These are phyloP conservation scores for Collybia nuda DNA, from an alignment of 768 basidiomycete genomes.

Conservation along the genomic window DNA sequence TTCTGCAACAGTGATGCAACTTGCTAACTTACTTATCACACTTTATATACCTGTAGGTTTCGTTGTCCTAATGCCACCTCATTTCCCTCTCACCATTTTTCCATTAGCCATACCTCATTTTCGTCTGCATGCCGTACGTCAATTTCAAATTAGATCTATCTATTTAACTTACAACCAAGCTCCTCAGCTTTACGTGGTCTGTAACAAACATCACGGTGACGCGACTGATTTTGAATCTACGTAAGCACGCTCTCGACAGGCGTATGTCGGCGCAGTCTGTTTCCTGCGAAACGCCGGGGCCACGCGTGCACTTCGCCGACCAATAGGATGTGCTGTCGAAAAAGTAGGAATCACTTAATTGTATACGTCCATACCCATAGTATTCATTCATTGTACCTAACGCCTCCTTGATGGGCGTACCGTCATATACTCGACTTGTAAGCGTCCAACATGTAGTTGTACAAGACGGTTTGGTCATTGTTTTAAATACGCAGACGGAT, in stretches of 20 bases:
- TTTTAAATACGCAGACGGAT: too few relatives aligned
- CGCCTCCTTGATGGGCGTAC: too few relatives aligned
- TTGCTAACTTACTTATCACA: too few relatives aligned
- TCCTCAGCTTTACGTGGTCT: conserved; percentile 33
- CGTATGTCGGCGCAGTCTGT: background rate
- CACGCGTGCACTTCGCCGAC: background rate
- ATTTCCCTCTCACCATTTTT: too few relatives aligned
- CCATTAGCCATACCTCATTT: conserved; percentile 1
- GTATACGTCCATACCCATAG: too few relatives aligned
- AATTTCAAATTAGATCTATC: background rate
- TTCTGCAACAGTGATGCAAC: too few relatives aligned
- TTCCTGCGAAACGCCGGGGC: background rate
- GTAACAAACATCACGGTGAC: conserved; percentile 28
- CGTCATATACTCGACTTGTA: too few relatives aligned
- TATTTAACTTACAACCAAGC: background rate
- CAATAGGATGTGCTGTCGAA: background rate
- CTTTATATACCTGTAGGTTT: too few relatives aligned
- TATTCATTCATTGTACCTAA: too few relatives aligned
- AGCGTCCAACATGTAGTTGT: too few relatives aligned
- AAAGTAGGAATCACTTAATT: too few relatives aligned
- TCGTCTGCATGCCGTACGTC: conserved; percentile 6
- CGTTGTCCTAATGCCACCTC: background rate
- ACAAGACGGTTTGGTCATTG: too few relatives aligned
- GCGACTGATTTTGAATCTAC: conserved; percentile 30
- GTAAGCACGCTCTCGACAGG: conserved; percentile 11